Evolutionary conservation across 495 filamentous ascomycete species (phyloP), one percentile per base, ranked within the genome.

Genomic region (Neurospora discreta): DNA sequence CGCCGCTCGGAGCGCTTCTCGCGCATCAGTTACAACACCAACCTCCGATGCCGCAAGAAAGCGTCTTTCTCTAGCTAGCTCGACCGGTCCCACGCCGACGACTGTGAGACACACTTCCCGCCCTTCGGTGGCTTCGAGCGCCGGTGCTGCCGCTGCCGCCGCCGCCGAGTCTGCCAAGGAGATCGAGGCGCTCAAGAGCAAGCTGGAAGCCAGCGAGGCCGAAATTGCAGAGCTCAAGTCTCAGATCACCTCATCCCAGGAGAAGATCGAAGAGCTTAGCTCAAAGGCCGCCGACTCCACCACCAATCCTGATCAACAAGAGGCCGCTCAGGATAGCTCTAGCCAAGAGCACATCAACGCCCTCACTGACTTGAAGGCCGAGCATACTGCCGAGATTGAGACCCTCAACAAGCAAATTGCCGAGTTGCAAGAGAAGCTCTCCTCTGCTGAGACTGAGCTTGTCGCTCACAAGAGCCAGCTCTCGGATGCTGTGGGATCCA

Each of bases 181-280:
- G 69, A 75, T 85, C 8, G 86, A 86, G 7, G 84, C 85, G 36
- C 76, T 88, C 39, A 88, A 86, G 76, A 74, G 78, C 11, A 86
- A 87, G 76, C 80, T 87, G 71, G 75, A 74, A 38, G 74, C 79
- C 36, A 82, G 78, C 67, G 82, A 85, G 75, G 72, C 82, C 10
- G 85, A 87, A 74, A 82, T 87, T 8, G 79, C 82, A 0, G 83
- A 85, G 36, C 81, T 86, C 43, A 82, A 85, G 73, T 76, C 79
- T 11, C 81, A 87, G 69, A 81, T 88, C 10, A 74, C 82, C 38
- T 76, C 83, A 10, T 84, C 81, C 9, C 76, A 83, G 69, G 82
- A 77, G 38, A 85, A 80, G 73, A 80, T 85, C 39, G 43, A 78
- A 6, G 80, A 82, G 70, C 79, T 86, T 9, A 78, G 77, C 40